Evolutionary conservation across 495 filamentous ascomycete genomes (phyloP), one percentile per base, ranked within the genome.

Genomic region (Penicillium roqueforti): DNA sequence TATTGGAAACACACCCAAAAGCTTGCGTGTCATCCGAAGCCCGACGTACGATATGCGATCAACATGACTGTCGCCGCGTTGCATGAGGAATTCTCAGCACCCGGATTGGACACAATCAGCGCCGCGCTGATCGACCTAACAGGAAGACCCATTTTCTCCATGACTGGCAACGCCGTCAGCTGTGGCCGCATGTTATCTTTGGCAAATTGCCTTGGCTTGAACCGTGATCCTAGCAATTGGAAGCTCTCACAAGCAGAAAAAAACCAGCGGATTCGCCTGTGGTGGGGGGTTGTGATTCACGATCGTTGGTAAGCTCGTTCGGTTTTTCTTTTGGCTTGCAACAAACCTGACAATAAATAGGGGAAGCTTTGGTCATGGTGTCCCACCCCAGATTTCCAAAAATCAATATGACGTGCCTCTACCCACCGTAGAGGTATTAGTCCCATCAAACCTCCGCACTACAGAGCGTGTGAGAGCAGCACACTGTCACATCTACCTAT

Each of bases 251-350:
- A 63, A 11, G 49, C 59, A 31, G 76, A 81, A 36, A 79, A 80
- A 54, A 66, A 76, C 40, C 66, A 76, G 23, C 68, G 78, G 6
- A 68, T 76, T 14, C 73, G 73, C 16, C 61, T 80, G 11, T 81
- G 78, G 78, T 81, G 78, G 78, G 75, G 73, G 11, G 70, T 81
- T 20, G 69, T 81, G 0, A 79, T 81, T 26, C 76, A 81, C 53
- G 78, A 81, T 67, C 72, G 74, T 32, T 81, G 78, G 74, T 76
- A 63, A 61, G 66, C 22, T 18, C 45, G 3, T 29, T 7, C 9
- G 10, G 8, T 45, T 18, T 46, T 18, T 50, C 41, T 20, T 43
- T 36, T 10, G n/a, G n/a, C 1, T 26, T 31, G 38, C 47, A 52
- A 56, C 28, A 38, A 16, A 25, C 51, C 48, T 54, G 5, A 54